Base-by-base conservation (phyloP, 2,329 filamentous ascomycete genomes). In the Keithomyces neogunnii region DNA sequence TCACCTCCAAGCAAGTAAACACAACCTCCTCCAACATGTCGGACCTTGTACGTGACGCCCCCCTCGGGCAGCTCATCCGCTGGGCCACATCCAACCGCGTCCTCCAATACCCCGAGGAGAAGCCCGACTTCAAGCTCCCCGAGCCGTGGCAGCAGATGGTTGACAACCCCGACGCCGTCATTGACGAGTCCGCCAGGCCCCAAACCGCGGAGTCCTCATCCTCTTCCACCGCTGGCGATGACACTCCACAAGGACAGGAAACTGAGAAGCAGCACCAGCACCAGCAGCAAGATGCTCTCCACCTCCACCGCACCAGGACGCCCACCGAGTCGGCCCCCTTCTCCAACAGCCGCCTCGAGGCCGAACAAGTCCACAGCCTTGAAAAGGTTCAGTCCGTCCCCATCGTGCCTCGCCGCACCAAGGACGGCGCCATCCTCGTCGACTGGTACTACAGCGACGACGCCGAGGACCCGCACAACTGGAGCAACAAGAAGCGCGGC, bases 81-180 rank as follows among this genome's bases (percentile, higher is more conserved):
- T 77, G 70, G 57, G 47, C 75, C 50, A 79, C 80, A 3, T 64
- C 66, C 33, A 81, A 80, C 60, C 71, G 66, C 42, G 60, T 77
- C 43, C 68, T 85, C 10, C 71, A 74, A 52, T 84, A 84, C 53
- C 80, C 80, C 13, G 81, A 84, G 66, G 82, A 85, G 55, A 68
- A 68, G 53, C 57, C 73, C 28, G 78, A 69, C 57, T 85, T 83
- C 57, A 60, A 73, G 52, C 66, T 77, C 4, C 81, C 80, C 3
- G 62, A 64, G 28, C 52, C 63, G 1, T 71, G 69, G 67, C 51
- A 66, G 33, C 56, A 59, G n/a, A 59, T 71, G 39, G 45, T 70
- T 32, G 62, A 69, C 56, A 60, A 65, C 50, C 59, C 62, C 8
- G 51, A 64, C 52, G 54, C 48, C 29, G 19, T 55, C 38, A 45